These are phyloP conservation scores for Chamaecyparis obtusa DNA, from an alignment of 75 land plant genomes.

Conservation along the genomic window DNA sequence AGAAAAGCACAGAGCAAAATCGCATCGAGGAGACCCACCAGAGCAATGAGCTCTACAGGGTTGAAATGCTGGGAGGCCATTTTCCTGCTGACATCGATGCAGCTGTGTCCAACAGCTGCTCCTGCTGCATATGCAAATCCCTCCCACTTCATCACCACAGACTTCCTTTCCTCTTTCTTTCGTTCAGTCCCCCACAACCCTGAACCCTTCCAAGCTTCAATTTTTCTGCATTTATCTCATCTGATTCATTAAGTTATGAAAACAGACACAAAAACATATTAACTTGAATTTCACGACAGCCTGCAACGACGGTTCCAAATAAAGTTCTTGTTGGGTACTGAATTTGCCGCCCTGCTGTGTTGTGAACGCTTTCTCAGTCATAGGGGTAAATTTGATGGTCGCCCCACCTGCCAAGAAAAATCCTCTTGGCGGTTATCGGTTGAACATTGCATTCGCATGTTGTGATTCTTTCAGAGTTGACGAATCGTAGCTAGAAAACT, in stretches of 20 bases:
- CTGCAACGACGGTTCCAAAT: neutral
- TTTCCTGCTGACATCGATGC: conserved; percentile 44
- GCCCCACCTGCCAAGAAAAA: too few relatives aligned
- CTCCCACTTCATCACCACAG: conserved; percentile 23
- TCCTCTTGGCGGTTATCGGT: too few relatives aligned
- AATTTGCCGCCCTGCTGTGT: too few relatives aligned
- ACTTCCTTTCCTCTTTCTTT: neutral
- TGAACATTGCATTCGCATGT: too few relatives aligned
- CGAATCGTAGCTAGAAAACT: too few relatives aligned
- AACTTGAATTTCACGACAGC: neutral
- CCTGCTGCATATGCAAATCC: conserved; percentile 44
- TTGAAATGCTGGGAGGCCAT: conserved; percentile 36
- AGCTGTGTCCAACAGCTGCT: conserved; percentile 47
- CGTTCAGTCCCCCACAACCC: neutral
- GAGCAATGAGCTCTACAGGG: conserved; percentile 31
- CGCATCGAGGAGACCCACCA: conserved; percentile 40
- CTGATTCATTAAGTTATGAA: neutral
- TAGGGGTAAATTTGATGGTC: too few relatives aligned
- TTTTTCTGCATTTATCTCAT: neutral
- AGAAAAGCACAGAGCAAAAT: conserved; percentile 20
- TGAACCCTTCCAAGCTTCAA: neutral
- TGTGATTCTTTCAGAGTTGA: too few relatives aligned
- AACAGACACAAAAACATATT: too few relatives aligned
- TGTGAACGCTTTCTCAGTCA: too few relatives aligned
- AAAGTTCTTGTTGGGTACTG: neutral